Conservation (phyloP, 257 asterid species). For the Rhazya stricta region DNA sequence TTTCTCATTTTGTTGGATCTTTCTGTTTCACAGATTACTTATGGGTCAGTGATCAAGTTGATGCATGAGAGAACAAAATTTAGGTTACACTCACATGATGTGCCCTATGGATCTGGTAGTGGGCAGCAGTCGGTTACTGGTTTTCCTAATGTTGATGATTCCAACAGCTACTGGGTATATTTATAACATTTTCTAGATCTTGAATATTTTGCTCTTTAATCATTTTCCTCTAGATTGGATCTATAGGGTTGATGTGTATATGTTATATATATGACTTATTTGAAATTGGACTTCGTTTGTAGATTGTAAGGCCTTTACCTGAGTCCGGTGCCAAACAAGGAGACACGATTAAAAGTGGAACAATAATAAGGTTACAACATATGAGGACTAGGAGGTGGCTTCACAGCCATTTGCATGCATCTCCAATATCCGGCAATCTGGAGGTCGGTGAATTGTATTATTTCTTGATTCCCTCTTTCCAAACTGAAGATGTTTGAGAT, state of each 20-base stretch:
- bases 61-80: constrained; percentile 82
- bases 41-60: constrained; percentile 76
- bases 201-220: background rate
- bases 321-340: constrained; percentile 84
- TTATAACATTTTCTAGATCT: background rate
- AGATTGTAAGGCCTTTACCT: constrained; percentile 65
- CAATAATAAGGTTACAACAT: constrained; percentile 70
- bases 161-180: constrained; percentile 94
- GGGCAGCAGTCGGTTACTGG: constrained; percentile 95
- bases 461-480: background rate
- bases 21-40: constrained; percentile 51
- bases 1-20: background rate
- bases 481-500: background rate
- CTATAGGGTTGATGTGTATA: background rate
- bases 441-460: constrained; percentile 55
- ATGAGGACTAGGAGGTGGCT: constrained; percentile 90
- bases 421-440: constrained; percentile 91
- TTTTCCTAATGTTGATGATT: constrained; percentile 71
- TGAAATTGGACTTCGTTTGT: constrained; percentile 10
- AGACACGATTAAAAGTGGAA: constrained; percentile 68
- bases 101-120: constrained; percentile 95
- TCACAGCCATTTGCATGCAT: constrained; percentile 98
- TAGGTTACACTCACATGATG: constrained; percentile 86
- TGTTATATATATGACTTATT: background rate
- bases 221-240: background rate